Base-by-base conservation (phyloP, 495 filamentous ascomycete genomes). In the Lasiosphaeria miniovina region DNA sequence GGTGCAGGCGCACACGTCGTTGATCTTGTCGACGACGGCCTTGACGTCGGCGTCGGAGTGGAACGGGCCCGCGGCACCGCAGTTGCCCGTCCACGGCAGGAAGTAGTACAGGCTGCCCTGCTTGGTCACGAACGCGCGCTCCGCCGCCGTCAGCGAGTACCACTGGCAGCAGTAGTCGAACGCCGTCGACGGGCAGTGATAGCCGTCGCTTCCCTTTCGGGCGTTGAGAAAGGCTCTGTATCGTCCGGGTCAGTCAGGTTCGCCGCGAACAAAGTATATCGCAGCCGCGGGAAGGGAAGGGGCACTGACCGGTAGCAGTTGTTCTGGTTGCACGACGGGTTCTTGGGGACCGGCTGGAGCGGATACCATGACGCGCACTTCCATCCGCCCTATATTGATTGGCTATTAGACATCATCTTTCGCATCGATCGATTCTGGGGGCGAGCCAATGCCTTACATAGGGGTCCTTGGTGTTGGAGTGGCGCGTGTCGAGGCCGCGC, bases 131-230 rank as follows among this genome's bases (percentile, higher is more conserved):
- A 10, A 1, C 5, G 5, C 14, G 33, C 17, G 38, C 17, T 54
- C 52, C 9, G 33, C 4, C 11, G 7, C 5, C 33, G 34, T 54
- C n/a, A 54, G 52, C 8, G 35, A 43, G 36, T 54, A 54, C 52
- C 52, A 54, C 52, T 54, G 52, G 52, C 52, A 54, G 52, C 52
- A 54, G 52, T 54, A 54, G 10, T 41, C 36, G 52, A 34, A 54
- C 7, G 52, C 52, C 5, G 40, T 35, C 9, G 34, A 40, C 5
- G 52, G 52, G 52, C 52, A 54, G 4, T 54, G 52, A 9, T 40
- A 54, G 11, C 52, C 52, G 10, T 54, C 36, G 3, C 33, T 40
- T 38, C 36, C 52, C 52, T 54, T 43, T 32, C 52, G 52, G 33
- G 52, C 52, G 35, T 54, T 54, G 35, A 43, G 52, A 6, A 54